Percentiles rank a stretch among this genome's conserved stretches.
phyloP scores from a whole-genome alignment of 2,329 filamentous ascomycete genomes.

The Coniochaeta sp. region DNA sequence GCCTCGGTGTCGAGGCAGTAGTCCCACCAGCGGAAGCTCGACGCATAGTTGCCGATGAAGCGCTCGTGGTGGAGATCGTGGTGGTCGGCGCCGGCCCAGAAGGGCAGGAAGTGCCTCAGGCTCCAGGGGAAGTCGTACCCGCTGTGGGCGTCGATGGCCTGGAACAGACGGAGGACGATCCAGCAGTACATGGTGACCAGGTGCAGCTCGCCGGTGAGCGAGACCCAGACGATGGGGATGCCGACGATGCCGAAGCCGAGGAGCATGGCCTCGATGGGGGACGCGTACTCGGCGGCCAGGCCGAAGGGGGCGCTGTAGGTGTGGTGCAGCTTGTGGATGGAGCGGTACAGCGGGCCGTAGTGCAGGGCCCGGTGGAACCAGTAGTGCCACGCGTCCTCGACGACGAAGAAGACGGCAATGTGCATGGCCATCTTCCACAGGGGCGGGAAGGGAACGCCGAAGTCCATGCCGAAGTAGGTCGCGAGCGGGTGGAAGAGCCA shows the following conservation, averaged over 20 bases:
- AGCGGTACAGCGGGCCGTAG: slow-evolving; percentile 91
- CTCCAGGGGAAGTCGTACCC: slow-evolving; percentile 99
- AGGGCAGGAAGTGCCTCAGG: slow-evolving; percentile 87
- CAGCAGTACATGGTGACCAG: slow-evolving; percentile 97
- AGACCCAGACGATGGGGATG: slow-evolving; percentile 75
- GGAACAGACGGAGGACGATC: slow-evolving; percentile 89
- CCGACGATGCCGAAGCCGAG: slow-evolving; percentile 83
- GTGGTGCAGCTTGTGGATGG: slow-evolving; percentile 98
- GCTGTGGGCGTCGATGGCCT: slow-evolving; percentile 95
- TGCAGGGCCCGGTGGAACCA: slow-evolving; percentile 91
- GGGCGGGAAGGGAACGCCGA: slow-evolving; percentile 82
- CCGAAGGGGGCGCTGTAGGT: slow-evolving; percentile 97
- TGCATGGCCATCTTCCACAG: slow-evolving; percentile 83
- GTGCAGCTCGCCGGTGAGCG: slow-evolving; percentile 79
- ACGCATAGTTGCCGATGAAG: slow-evolving; percentile 97
- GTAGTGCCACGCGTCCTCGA: slow-evolving; percentile 98
- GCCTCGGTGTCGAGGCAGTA: slow-evolving; percentile 89
- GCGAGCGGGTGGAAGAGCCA: slow-evolving; percentile 99
- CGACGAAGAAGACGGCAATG: slow-evolving; percentile 86
- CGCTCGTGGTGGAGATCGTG: slow-evolving; percentile 97
- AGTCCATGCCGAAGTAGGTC: slow-evolving; percentile 83
- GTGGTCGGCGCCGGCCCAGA: slow-evolving; percentile 96
- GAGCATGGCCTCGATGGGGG: slow-evolving; percentile 93
- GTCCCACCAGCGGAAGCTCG: slow-evolving; percentile 99
- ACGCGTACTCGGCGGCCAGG: slow-evolving; percentile 93